Evolutionary conservation across 257 asterid genomes (phyloP), one percentile per base, ranked within the genome.

Genomic region (Verbena officinalis): DNA sequence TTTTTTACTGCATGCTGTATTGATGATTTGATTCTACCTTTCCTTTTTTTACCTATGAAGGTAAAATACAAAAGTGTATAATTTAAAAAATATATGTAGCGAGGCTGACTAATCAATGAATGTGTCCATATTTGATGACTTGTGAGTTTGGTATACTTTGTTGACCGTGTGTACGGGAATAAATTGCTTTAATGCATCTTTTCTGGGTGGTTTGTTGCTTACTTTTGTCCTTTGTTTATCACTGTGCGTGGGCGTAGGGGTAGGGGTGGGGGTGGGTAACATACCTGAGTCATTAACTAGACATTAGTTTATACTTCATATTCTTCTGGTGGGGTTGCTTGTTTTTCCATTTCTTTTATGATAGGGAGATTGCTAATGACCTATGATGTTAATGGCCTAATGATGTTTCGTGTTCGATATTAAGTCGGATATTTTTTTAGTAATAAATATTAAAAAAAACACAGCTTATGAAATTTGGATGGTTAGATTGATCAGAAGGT

Each of bases 81-180:
- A 17, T 21, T n/a, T n/a, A n/a, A n/a, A n/a, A n/a, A n/a, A 45
- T 31, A 20, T 21, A 4, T 19, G 16, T 0, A 42, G 16, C 52
- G 70, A 66, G 67, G 58, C 38, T 39, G 81, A 75, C 50, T 38
- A 66, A 66, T 75, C 61, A 65, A 67, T 72, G 77, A 61, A 75
- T 65, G 64, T 61, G 73, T 46, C 69, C 72, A 75, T 73, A 50
- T 64, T 60, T 68, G 38, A 59, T 55, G 77, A 70, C 71, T 73
- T 78, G 65, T 73, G 77, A 40, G 72, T 72, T 75, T 68, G 73
- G 68, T 71, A 59, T 71, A 53, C 81, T 69, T 76, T 76, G 68
- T 77, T 80, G 85, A 80, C 85, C 57, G 46, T 34, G 24, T 58
- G 69, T 59, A 70, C 56, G 65, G 65, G 71, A 34, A 70, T 62